Evolutionary conservation across 2,329 filamentous ascomycete genomes (phyloP).

Genomic region (Tolypocladium nubicola): DNA sequence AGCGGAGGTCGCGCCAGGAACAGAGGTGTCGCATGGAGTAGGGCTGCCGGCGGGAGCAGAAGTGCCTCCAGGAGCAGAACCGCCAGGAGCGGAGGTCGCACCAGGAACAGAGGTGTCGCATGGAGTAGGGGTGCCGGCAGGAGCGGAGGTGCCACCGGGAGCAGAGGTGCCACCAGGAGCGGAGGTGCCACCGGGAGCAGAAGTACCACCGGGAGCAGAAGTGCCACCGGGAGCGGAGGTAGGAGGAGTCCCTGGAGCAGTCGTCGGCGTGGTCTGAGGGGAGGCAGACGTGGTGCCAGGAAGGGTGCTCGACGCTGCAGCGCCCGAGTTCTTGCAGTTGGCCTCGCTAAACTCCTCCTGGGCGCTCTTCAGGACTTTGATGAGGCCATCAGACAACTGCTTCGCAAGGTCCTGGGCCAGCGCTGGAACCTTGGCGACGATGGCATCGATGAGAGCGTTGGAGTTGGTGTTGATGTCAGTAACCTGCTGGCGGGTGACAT

Average conservation of each 20-base stretch:
- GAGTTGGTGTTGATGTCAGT: conserved; percentile 12
- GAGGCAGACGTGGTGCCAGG: background rate
- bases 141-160: background rate
- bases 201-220: background rate
- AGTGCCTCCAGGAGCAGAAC: background rate
- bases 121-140: background rate
- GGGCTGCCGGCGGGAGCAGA: background rate
- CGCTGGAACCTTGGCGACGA: conserved; percentile 17
- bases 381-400: conserved; percentile 12
- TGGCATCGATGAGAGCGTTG: conserved; percentile 15
- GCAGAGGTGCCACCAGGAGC: background rate
- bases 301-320: background rate
- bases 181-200: background rate
- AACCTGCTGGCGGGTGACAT: conserved; percentile 12
- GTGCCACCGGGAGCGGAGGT: background rate
- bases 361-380: conserved; percentile 9
- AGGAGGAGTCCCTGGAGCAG: background rate
- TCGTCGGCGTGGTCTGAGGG: background rate
- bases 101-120: background rate
- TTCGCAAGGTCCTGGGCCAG: conserved; percentile 14
- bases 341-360: conserved; percentile 12
- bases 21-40: no score
- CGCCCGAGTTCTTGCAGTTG: conserved; percentile 16
- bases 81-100: background rate
- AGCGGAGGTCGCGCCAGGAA: background rate